A percentile compares a stretch with the other conserved stretches of the same genome.
Conservation (phyloP, 345 rosid genomes). For the Hevea brasiliensis region DNA sequence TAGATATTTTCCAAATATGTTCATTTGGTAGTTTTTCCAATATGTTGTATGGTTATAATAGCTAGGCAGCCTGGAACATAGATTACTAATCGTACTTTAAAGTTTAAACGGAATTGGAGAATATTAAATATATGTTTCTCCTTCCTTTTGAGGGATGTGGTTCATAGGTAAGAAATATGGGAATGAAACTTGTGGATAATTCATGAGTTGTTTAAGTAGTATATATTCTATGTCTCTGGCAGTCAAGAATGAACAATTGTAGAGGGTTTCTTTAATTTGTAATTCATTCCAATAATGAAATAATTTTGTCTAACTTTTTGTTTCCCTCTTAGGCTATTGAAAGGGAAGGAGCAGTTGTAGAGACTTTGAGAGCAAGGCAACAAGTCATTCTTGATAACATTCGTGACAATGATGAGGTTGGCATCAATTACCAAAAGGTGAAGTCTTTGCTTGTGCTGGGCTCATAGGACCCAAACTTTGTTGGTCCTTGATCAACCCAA, state of each 20-base stretch:
- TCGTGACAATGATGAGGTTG: constrained; percentile 94
- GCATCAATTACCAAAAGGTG: constrained; percentile 76
- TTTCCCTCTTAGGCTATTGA: constrained; percentile 48
- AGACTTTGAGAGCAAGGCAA: constrained; percentile 68
- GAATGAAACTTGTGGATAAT: not conserved
- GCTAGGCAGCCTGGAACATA: not conserved
- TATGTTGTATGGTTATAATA: not conserved
- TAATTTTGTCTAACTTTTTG: not conserved
- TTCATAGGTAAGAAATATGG: not conserved
- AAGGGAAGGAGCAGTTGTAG: constrained; percentile 54
- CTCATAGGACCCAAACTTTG: constrained; percentile 5
- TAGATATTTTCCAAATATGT: not conserved
- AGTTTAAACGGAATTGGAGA: not conserved
- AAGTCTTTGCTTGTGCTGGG: constrained; percentile 16
- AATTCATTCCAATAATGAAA: not conserved
- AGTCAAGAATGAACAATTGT: not conserved
- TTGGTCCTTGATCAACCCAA: constrained; percentile 9
- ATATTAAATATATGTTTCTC: not conserved
- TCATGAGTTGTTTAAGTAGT: not conserved
- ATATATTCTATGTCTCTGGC: not conserved
- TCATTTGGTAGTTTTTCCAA: too few relatives aligned
- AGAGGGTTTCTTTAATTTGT: not conserved
- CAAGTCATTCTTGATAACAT: constrained; percentile 95
- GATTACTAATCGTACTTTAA: too few relatives aligned
- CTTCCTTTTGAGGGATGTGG: not conserved